Conservation (phyloP, 495 filamentous ascomycete species). For the Rostrohypoxylon terebratum region DNA sequence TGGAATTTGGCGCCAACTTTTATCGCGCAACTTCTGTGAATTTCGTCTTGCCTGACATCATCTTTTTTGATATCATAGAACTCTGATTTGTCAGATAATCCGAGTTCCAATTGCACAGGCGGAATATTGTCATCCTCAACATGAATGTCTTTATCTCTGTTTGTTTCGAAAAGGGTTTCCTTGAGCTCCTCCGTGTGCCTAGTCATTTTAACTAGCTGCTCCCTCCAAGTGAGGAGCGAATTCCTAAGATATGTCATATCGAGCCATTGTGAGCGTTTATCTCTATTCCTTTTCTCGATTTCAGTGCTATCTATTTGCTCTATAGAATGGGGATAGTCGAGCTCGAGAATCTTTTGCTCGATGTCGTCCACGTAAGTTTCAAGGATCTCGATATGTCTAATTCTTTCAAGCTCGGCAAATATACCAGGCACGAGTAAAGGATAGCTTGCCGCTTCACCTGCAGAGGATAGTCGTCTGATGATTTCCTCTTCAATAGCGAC, state of each 20-base stretch:
- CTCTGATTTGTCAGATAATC: not conserved
- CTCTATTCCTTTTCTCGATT: conserved; percentile 24
- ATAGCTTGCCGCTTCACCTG: conserved; percentile 39
- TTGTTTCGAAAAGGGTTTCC: conserved; percentile 14
- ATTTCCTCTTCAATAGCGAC: conserved; percentile 34
- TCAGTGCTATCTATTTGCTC: not conserved
- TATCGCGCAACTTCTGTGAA: conserved; percentile 16
- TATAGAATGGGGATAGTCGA: conserved; percentile 23
- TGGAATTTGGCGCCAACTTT: conserved; percentile 40
- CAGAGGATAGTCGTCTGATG: conserved; percentile 25
- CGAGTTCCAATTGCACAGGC: not conserved
- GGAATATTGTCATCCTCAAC: not conserved
- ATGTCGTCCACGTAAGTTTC: conserved; percentile 44
- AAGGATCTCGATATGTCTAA: conserved; percentile 37
- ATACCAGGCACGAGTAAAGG: conserved; percentile 49
- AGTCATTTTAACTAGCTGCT: conserved; percentile 45
- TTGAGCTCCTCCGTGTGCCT: conserved; percentile 31
- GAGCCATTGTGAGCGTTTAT: conserved; percentile 44
- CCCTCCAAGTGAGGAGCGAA: conserved; percentile 43
- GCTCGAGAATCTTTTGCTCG: conserved; percentile 42
- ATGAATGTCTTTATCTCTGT: not conserved
- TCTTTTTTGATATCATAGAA: not conserved
- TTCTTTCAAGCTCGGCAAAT: conserved; percentile 47
- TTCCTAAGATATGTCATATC: conserved; percentile 46
- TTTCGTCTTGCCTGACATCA: not conserved